Base-by-base conservation (phyloP, 306 rosid species). In the Echinosophora koreensis region DNA sequence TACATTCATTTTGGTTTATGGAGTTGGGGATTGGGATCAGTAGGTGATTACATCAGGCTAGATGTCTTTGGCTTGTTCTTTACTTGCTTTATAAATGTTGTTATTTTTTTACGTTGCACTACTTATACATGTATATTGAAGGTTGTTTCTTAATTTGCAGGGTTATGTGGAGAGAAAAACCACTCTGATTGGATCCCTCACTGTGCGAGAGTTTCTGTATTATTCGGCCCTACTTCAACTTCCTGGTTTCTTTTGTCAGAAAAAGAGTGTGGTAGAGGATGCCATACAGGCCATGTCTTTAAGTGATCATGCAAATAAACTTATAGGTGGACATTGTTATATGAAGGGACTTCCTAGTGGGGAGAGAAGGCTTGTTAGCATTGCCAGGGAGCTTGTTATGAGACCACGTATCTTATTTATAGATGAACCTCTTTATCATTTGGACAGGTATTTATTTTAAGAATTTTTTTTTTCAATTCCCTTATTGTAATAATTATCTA, bases 321-420 rank as follows among this genome's bases (percentile, higher is more conserved):
- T 96, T 78, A 92, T 96, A 59, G 98, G 99, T 37, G 99, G 98
- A 0, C 97, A 92, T 75, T 96, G 99, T 78, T 87, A 84, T 79
- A 96, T 96, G 98, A 96, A 96, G 82, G 99, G 99, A 52, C 98
- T 96, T 81, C 96, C 91, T 71, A 87, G 88, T 15, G 99, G 99
- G 18, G 99, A 96, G 78, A 89, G 94, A 88, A 85, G 98, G 76
- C 98, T 97, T 69, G 84, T 96, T 83, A 77, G 96, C 83, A 92
- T 96, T 66, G 99, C 99, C n/a, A 84, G 96, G 82, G 99, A 96
- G 83, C 98, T 96, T 78, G 97, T 96, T 63, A 92, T 89, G 97
- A 93, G 98, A 83, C 99, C 99, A 0, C 99, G 87, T 41, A 79
- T 92, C 80, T 88, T 96, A 77, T 96, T 96, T 76, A 87, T 96